These are phyloP conservation scores for Aspergillus sp. DNA, from an alignment of 2,329 filamentous ascomycete species.

Conservation along the genomic window DNA sequence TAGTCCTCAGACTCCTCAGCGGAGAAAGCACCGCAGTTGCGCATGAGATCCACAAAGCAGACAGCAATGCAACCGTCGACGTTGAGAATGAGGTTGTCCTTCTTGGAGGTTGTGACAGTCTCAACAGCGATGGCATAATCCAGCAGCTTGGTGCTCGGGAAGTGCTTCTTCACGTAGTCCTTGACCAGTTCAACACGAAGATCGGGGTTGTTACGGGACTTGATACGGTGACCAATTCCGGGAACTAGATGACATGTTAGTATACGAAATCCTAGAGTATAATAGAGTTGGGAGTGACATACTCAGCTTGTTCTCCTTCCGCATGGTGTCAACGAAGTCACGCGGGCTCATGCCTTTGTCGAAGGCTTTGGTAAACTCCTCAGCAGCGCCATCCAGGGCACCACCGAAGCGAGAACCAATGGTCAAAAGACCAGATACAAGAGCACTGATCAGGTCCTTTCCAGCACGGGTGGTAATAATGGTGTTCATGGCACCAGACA, in stretches of 20 bases:
- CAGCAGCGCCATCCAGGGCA: slow-evolving; percentile 94
- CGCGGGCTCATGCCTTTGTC: slow-evolving; percentile 97
- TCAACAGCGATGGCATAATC: slow-evolving; percentile 98
- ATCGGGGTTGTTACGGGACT: slow-evolving; percentile 99
- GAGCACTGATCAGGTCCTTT: slow-evolving; percentile 94
- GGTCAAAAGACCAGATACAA: slow-evolving; percentile 95
- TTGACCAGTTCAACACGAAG: slow-evolving; percentile 99
- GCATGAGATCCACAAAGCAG: slow-evolving; percentile 96
- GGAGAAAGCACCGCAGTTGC: slow-evolving; percentile 97
- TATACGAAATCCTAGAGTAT: slow-evolving; percentile 21
- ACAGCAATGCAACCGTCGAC: slow-evolving; percentile 97
- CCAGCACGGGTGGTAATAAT: slow-evolving; percentile 99
- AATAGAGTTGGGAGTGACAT: slow-evolving; percentile 35
- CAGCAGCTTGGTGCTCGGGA: slow-evolving; percentile 96
- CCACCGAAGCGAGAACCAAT: slow-evolving; percentile 98
- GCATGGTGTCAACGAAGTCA: slow-evolving; percentile 98
- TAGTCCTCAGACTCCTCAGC: slow-evolving; percentile 97
- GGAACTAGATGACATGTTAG: slow-evolving; percentile 58
- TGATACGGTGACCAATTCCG: slow-evolving; percentile 98
- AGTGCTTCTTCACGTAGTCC: slow-evolving; percentile 96
- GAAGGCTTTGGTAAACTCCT: slow-evolving; percentile 97
- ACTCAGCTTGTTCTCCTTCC: slow-evolving; percentile 99
- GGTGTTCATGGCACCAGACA: slow-evolving; percentile 99
- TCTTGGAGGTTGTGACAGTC: slow-evolving; percentile 98
- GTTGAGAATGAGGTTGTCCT: slow-evolving; percentile 99